Evolutionary conservation across 139 green algal species (phyloP).

Genomic region (Chlorella sorokiniana): DNA sequence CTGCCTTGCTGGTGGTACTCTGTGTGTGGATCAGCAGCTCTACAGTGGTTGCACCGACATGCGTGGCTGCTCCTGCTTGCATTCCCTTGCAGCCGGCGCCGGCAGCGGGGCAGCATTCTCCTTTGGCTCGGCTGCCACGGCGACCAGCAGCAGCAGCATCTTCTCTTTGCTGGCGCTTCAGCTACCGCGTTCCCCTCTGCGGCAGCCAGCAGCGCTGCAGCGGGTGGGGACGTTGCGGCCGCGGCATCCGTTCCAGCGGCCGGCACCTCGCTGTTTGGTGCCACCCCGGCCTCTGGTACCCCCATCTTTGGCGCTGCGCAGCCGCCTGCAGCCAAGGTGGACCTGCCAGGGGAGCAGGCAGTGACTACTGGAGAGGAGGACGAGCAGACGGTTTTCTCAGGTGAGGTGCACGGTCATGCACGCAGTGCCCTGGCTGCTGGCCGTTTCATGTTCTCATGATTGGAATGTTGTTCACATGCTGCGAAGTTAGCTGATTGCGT

Average conservation of each 20-base stretch:
- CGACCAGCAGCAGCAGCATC: conserved; percentile 2
- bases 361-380: conserved; percentile 80
- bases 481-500: not conserved
- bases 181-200: conserved; percentile 23
- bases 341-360: conserved; percentile 45
- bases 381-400: conserved; percentile 66
- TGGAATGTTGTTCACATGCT: too few relatives aligned
- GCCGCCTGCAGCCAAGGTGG: not conserved
- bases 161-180: conserved; percentile 19
- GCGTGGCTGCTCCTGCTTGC: not conserved
- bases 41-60: not conserved
- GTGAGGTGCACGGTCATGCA: not conserved
- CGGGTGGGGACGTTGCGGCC: not conserved
- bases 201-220: not conserved
- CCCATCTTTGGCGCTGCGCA: conserved; percentile 35
- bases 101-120: conserved; percentile 32
- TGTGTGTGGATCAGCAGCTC: too few relatives aligned
- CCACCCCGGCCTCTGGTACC: conserved; percentile 33
- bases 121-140: conserved; percentile 21
- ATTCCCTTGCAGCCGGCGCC: not conserved
- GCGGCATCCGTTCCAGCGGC: not conserved
- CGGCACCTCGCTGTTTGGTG: conserved; percentile 33
- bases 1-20: not conserved
- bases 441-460: too few relatives aligned
- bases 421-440: not conserved